Percentiles rank a stretch among this genome's conserved stretches.
Evolutionary conservation across 2,329 filamentous ascomycete species (phyloP).

Genomic region (Sporothrix pallida): DNA sequence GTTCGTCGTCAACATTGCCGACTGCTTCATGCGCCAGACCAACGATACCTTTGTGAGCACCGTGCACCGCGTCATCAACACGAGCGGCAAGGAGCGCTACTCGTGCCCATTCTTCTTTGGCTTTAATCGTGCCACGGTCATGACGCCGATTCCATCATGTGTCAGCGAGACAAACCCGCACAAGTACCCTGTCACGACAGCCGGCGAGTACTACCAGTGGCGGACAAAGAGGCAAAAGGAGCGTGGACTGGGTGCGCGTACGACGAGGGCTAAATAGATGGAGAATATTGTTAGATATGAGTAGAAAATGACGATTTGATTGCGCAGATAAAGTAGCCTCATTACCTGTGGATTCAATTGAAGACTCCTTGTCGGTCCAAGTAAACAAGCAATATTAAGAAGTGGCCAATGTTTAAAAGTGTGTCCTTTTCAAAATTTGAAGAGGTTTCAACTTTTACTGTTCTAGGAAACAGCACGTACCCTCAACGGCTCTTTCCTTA

Average conservation of each 20-base stretch:
- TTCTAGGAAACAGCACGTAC: no score
- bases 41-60: slow-evolving; percentile 36
- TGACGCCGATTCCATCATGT: slow-evolving; percentile 45
- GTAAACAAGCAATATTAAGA: neutral
- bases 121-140: slow-evolving; percentile 36
- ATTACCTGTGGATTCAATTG: neutral
- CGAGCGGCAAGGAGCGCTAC: slow-evolving; percentile 33
- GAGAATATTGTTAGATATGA: neutral
- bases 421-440: no score
- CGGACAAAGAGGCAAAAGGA: slow-evolving; percentile 38
- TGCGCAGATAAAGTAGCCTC: no score
- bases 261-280: neutral
- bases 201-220: slow-evolving; percentile 45
- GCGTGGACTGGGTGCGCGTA: slow-evolving; percentile 16
- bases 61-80: slow-evolving; percentile 36
- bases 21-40: slow-evolving; percentile 37
- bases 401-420: no score
- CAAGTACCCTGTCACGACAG: slow-evolving; percentile 46
- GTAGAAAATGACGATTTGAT: no score
- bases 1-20: slow-evolving; percentile 38
- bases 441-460: no score
- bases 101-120: slow-evolving; percentile 37
- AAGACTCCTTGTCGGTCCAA: neutral
- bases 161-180: slow-evolving; percentile 43
- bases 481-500: no score